Evolutionary conservation across 2,329 filamentous ascomycete genomes (phyloP), one percentile per base, ranked within the genome.

Genomic region (Alternaria triticimaculans): DNA sequence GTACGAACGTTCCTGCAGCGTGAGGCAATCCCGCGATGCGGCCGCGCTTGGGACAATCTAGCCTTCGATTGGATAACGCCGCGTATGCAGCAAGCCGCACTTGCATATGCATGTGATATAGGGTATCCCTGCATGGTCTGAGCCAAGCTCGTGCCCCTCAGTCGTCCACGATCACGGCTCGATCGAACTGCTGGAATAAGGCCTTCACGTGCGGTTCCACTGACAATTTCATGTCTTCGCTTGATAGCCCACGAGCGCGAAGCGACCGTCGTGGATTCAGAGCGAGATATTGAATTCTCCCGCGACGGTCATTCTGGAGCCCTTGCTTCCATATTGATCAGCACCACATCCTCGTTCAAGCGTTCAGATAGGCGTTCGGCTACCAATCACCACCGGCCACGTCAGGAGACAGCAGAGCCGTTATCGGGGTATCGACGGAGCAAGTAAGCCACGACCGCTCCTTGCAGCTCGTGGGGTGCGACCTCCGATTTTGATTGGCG

Each of bases 61-160:
- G 46, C 48, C 44, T 15, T 44, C 66, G 63, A 78, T 78, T 78
- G 77, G 76, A 23, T 60, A 63, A 60, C 71, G 74, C 66, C 60
- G 49, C 56, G 68, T 48, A 71, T 79, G 77, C 75, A 78, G 63
- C 57, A 68, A 76, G 76, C 77, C 77, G 77, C 70, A 64, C 67
- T 63, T 79, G 76, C 77, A 79, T 78, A 78, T 79, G 77, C 76
- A 65, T 77, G 76, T 77, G 71, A 77, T 76, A 67, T 67, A 72
- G 71, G 67, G 60, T 58, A 72, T 71, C 75, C 76, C 72, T 76
- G 73, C 63, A 48, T 62, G 28, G 65, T 62, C 60, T 51, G 55
- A 58, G 64, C 63, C 64, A 65, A 63, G 64, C 63, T 62, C 64
- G 55, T 63, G 66, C 67, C 72, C 68, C 66, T 60, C 64, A 58